Evolutionary conservation across 1,284 basidiomycete species (phyloP).

Genomic region (Cutaneotrichosporon cavernicola): DNA sequence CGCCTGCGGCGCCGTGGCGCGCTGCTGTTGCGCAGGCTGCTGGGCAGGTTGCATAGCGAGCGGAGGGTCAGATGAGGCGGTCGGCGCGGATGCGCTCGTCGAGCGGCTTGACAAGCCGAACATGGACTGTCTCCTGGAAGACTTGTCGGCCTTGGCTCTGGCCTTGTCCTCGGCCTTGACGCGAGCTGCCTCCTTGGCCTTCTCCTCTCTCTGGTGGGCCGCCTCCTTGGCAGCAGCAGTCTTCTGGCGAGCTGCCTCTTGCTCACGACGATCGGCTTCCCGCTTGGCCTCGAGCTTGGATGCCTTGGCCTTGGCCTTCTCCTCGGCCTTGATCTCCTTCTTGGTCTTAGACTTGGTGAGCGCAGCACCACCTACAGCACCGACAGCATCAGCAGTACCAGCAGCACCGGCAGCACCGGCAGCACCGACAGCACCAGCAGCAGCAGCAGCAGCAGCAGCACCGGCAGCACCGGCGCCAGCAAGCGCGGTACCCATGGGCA

Average conservation of each 20-base stretch:
- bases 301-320: slow-evolving; percentile 34
- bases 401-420: not conserved
- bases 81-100: not conserved
- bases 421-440: not conserved
- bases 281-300: slow-evolving; percentile 21
- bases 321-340: slow-evolving; percentile 70
- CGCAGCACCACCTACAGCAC: slow-evolving; percentile 8
- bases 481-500: not conserved
- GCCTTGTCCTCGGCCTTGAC: slow-evolving; percentile 23
- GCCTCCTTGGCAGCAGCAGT: slow-evolving; percentile 13
- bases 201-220: slow-evolving; percentile 22
- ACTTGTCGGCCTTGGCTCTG: slow-evolving; percentile 28
- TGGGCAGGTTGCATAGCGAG: not conserved
- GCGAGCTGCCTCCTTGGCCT: slow-evolving; percentile 21
- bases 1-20: not conserved
- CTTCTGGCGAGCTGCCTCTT: slow-evolving; percentile 18
- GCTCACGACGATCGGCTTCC: slow-evolving; percentile 24
- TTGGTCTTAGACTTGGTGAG: slow-evolving; percentile 62
- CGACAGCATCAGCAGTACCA: too few relatives aligned
- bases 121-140: slow-evolving; percentile 17
- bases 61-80: not conserved
- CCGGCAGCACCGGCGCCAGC: not conserved
- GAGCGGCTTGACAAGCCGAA: slow-evolving; percentile 2
- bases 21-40: not conserved
- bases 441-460: slow-evolving; percentile 2